Percentiles rank a stretch among this genome's conserved stretches.
Conservation (phyloP, 2,329 filamentous ascomycete species). For the Exophiala lecanii-corni region DNA sequence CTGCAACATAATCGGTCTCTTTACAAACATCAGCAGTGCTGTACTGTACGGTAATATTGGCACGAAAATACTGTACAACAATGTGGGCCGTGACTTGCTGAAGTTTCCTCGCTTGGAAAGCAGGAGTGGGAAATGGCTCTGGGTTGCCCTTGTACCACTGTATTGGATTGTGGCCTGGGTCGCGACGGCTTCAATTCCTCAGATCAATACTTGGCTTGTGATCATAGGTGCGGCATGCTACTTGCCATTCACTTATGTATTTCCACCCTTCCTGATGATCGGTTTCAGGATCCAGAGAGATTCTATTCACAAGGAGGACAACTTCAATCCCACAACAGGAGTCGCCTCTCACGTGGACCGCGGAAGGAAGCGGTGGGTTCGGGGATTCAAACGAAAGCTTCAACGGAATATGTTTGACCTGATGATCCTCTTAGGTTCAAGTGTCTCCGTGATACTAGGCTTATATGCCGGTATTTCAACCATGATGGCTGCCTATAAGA, state of each 20-base stretch:
- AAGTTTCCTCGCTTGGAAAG: slow-evolving; percentile 37
- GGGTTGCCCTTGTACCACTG: slow-evolving; percentile 23
- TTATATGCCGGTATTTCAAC: slow-evolving; percentile 28
- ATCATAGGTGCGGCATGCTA: slow-evolving; percentile 30
- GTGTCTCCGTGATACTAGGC: slow-evolving; percentile 28
- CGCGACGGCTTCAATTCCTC: slow-evolving; percentile 29
- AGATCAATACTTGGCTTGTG: slow-evolving; percentile 28
- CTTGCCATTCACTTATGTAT: slow-evolving; percentile 31
- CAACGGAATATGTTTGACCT: slow-evolving; percentile 27
- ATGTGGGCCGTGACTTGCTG: slow-evolving; percentile 40
- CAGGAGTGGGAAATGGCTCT: slow-evolving; percentile 35
- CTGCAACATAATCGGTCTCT: slow-evolving; percentile 31
- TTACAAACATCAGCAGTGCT: slow-evolving; percentile 34
- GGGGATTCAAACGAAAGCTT: slow-evolving; percentile 28
- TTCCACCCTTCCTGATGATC: slow-evolving; percentile 30
- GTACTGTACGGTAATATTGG: slow-evolving; percentile 40
- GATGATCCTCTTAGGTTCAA: slow-evolving; percentile 26
- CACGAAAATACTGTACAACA: slow-evolving; percentile 43
- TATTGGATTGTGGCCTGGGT: slow-evolving; percentile 31
- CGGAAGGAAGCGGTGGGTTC: slow-evolving; percentile 17
- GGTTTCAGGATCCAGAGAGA: slow-evolving; percentile 30
- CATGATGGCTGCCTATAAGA: slow-evolving; percentile 31
- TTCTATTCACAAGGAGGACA: slow-evolving; percentile 23
- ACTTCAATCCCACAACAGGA: slow-evolving; percentile 27
- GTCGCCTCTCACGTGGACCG: slow-evolving; percentile 14